These are phyloP conservation scores for Leccinum subrobustum DNA, from an alignment of 1,284 basidiomycete species.

Conservation along the genomic window DNA sequence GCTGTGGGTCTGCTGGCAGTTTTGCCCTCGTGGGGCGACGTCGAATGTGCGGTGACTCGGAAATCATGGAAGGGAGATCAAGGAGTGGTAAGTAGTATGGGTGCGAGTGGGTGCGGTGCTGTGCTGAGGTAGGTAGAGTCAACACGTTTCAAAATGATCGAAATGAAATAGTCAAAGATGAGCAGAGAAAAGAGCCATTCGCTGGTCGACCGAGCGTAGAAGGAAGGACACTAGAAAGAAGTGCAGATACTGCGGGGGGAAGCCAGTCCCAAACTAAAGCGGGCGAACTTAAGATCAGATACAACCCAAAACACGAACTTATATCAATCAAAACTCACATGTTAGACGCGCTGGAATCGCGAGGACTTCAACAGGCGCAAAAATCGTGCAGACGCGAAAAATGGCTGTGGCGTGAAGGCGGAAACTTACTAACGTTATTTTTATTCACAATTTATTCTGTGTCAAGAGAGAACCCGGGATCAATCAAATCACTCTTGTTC, in stretches of 20 bases:
- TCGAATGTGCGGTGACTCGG: slow-evolving; percentile 18
- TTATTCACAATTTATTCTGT: not conserved
- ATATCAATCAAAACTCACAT: slow-evolving; percentile 13
- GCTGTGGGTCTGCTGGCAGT: slow-evolving; percentile 15
- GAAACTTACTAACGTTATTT: not conserved
- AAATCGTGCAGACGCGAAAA: slow-evolving; percentile 2
- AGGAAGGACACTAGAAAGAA: slow-evolving; percentile 5
- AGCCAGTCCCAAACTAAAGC: slow-evolving; percentile 13
- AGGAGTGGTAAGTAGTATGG: slow-evolving; percentile 14
- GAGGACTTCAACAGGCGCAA: slow-evolving; percentile 6
- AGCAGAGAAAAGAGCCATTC: slow-evolving; percentile 24
- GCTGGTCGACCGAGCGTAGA: slow-evolving; percentile 13
- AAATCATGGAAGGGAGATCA: slow-evolving; percentile 18
- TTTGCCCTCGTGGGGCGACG: slow-evolving; percentile 32
- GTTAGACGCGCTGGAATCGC: slow-evolving; percentile 5
- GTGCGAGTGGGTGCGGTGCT: not conserved
- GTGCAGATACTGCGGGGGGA: slow-evolving; percentile 8
- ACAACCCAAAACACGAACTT: not conserved
- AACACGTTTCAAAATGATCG: slow-evolving; percentile 15
- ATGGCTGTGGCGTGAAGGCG: not conserved
- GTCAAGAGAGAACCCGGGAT: not conserved
- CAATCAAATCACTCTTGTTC: not conserved
- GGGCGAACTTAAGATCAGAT: slow-evolving; percentile 1
- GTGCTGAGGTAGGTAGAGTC: slow-evolving; percentile 1
- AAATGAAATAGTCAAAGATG: slow-evolving; percentile 17